Base-by-base conservation (phyloP, 108 stramenopile species). In the Mediolabrus comicus region DNA sequence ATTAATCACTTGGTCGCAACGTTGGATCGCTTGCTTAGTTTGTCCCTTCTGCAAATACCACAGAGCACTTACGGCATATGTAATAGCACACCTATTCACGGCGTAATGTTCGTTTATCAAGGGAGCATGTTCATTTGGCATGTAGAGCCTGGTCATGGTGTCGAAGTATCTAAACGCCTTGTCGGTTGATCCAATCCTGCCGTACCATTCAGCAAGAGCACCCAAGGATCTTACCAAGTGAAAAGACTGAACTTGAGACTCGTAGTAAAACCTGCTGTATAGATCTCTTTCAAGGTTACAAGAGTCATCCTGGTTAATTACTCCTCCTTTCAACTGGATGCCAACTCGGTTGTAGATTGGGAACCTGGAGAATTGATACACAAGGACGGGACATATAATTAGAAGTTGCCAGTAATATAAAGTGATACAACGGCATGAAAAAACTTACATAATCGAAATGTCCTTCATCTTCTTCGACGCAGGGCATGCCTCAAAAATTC, bases 401-500 rank as follows among this genome's bases (percentile, higher is more conserved):
- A 46, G 43, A 38, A 46, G 17, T 5, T 41, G 39, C 39, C 39
- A 0, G 19, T 46, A 5, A n/a, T 19, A 19, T 46, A 19, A 46
- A 14, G 43, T 7, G 17, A 41, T 41, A 22, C 4, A 33, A 33
- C 3, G 7, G 22, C 17, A 46, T 19, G 0, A 19, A 17, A 46
- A 7, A 22, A 46, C 43, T 46, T 46, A 46, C 43, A 46, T 46
- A 19, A 46, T 46, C 19, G 43, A 46, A 22, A 53, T 13, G 32
- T 73, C 72, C 57, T 75, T 75, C 68, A 75, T 33, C 30, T 69
- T 63, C 3, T 27, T 38, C 2, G 74, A 31, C 0, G 74, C 74
- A 9, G 74, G 74, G 36, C 74, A 75, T 22, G 69, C 30, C 27
- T 75, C 74, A 54, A 69, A 75, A 28, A 75, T 75, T 51, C 39